Evolutionary conservation across 495 filamentous ascomycete species (phyloP).

Genomic region (Neurospora cerealis): DNA sequence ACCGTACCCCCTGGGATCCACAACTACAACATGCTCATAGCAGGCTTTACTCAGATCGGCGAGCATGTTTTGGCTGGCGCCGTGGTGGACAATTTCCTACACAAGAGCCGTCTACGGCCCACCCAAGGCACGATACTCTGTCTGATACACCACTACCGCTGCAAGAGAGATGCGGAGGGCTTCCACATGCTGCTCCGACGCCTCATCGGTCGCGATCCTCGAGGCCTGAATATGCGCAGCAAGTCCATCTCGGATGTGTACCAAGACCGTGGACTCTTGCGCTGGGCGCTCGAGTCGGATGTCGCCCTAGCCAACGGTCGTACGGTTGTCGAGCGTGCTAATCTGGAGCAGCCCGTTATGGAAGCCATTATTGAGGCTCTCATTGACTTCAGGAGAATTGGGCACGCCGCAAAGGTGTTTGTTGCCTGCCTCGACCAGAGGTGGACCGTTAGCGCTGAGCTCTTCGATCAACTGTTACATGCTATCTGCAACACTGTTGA

Average conservation of each 20-base stretch:
- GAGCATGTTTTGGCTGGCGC: constrained; percentile 39
- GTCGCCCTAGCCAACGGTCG: constrained; percentile 1
- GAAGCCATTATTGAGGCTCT: constrained; percentile 29
- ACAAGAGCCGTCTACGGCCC: constrained; percentile 35
- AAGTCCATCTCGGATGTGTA: constrained; percentile 3
- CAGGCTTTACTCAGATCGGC: constrained; percentile 42
- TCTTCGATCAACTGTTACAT: constrained; percentile 24
- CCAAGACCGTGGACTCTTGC: background rate
- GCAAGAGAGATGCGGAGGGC: constrained; percentile 24
- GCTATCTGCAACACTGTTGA: constrained; percentile 20
- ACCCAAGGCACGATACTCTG: constrained; percentile 44
- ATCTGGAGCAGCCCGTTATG: constrained; percentile 14
- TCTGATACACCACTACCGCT: constrained; percentile 46
- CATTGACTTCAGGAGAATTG: constrained; percentile 25
- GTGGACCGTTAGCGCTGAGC: constrained; percentile 9
- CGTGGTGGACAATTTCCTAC: constrained; percentile 45
- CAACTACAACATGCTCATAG: constrained; percentile 59
- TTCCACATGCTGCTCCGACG: constrained; percentile 30
- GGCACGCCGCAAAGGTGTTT: constrained; percentile 25
- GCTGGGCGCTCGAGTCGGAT: constrained; percentile 11
- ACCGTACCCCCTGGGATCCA: constrained; percentile 45
- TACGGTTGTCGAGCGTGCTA: constrained; percentile 18
- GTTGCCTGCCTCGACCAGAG: constrained; percentile 21
- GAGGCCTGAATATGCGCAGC: constrained; percentile 14
- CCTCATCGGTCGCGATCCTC: constrained; percentile 23